A percentile compares a stretch with the other conserved stretches of the same genome.
Evolutionary conservation across 371 early-diverging fungal genomes (phyloP).

Genomic region (Blastocladiella emersonii): DNA sequence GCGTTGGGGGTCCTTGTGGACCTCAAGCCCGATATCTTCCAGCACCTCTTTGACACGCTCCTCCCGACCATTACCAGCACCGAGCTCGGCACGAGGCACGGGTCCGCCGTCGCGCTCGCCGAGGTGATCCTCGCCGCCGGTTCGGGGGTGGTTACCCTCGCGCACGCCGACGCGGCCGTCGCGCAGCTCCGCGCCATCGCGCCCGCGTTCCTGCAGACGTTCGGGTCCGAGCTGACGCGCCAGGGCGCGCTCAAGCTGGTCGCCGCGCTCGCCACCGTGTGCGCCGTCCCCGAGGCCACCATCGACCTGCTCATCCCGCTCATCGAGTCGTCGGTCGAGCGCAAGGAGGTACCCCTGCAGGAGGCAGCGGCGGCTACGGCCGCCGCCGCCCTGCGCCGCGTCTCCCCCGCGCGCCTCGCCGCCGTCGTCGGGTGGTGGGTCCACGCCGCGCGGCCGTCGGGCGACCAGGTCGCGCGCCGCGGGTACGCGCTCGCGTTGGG

Average conservation of each 20-base stretch:
- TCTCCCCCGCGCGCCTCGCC: not conserved
- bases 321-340: conserved; percentile 38
- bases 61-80: conserved; percentile 33
- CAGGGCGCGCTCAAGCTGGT: conserved; percentile 32
- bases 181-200: conserved; percentile 15
- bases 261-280: conserved; percentile 30
- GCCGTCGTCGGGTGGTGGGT: conserved; percentile 14
- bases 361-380: conserved; percentile 32
- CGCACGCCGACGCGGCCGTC: not conserved
- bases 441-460: conserved; percentile 16
- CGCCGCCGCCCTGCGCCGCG: not conserved
- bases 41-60: not conserved
- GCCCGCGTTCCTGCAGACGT: conserved; percentile 37
- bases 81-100: conserved; percentile 61
- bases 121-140: conserved; percentile 52
- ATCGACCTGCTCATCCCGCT: conserved; percentile 30
- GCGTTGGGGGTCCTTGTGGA: conserved; percentile 25
- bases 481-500: conserved; percentile 57
- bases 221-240: conserved; percentile 25
- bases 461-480: conserved; percentile 35
- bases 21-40: not conserved
- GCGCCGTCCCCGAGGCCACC: conserved; percentile 7
- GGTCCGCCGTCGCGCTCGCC: conserved; percentile 52
- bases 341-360: conserved; percentile 56
- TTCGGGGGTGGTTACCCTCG: conserved; percentile 10